Evolutionary conservation across 768 basidiomycete species (phyloP), one percentile per base, ranked within the genome.

Genomic region (Pleurotus sapidus): DNA sequence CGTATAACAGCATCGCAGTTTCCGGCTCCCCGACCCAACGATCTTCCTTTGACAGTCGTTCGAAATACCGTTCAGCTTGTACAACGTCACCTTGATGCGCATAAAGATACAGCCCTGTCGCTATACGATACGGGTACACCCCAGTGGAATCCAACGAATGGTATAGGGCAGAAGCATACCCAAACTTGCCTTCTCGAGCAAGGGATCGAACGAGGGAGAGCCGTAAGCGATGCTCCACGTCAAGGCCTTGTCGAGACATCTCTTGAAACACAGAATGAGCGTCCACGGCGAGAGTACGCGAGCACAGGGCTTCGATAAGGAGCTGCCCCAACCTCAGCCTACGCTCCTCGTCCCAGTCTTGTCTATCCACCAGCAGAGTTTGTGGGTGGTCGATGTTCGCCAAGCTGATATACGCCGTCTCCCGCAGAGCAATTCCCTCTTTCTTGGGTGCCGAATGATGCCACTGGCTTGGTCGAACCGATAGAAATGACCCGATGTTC

Each of bases 1-100:
- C 77, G 59, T 84, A 81, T 66, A 93, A 71, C 24, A 84, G 64
- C 70, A 78, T 72, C n/a, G 74, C 72, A 42, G 72, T 70, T 48
- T 77, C 74, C 14, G 61, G 60, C 2, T 60, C 23, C 0, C 60
- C 59, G 38, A 63, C 66, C 66, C 68, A 66, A 3, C 67, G 62
- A 17, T 63, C 64, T 9, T 68, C 65, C 9, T 68, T 65, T 8
- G 61, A 42, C 46, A 86, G 67, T 8, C 59, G 61, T 40, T 69
- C 57, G 61, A 76, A 87, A 61, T 73, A 78, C 18, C 69, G 62
- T 53, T 84, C 70, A 0, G 83, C 77, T 5, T 70, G 70, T 23
- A 63, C 62, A 15, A 70, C 61, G 58, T 87, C 72, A 25, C 87
- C 88, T 56, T 81, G 74, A 24, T 76, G 77, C 5, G 84, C 75